phyloP scores from a whole-genome alignment of 164 flowering plant genomes.

The Magnolia kwangsiensis region DNA sequence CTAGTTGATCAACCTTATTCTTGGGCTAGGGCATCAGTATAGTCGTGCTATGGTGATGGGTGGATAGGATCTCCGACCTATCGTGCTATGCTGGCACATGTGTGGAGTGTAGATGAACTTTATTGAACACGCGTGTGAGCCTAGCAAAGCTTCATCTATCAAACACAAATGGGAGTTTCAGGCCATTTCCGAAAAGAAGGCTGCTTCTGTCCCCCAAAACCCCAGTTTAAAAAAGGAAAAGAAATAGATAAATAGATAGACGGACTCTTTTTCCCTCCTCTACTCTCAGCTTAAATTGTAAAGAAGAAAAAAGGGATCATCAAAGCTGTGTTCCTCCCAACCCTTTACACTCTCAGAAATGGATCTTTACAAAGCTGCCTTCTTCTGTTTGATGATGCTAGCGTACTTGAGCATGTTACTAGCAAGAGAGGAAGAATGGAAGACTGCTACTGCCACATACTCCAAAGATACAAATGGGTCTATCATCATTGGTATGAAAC shows the following conservation, averaged over 20 bases:
- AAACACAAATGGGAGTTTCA: too few relatives aligned
- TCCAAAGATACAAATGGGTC: slow-evolving; percentile 56
- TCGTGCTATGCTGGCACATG: too few relatives aligned
- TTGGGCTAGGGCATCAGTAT: too few relatives aligned
- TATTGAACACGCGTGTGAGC: too few relatives aligned
- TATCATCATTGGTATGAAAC: slow-evolving; percentile 40
- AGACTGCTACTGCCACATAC: slow-evolving; percentile 64
- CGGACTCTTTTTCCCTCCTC: not conserved
- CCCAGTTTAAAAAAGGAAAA: slow-evolving; percentile 10
- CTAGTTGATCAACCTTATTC: too few relatives aligned
- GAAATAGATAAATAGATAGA: not conserved
- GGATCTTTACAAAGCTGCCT: slow-evolving; percentile 10
- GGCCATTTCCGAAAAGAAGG: not conserved
- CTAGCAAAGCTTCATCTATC: too few relatives aligned
- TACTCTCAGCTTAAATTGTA: not conserved
- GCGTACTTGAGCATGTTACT: not conserved
- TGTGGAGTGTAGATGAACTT: too few relatives aligned
- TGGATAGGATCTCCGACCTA: too few relatives aligned
- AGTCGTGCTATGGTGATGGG: too few relatives aligned
- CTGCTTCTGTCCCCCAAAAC: slow-evolving; percentile 10
- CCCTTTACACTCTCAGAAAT: slow-evolving; percentile 8
- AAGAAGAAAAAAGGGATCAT: not conserved
- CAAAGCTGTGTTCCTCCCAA: not conserved
- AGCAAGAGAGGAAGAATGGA: slow-evolving; percentile 49
- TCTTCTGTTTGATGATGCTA: slow-evolving; percentile 15